These are phyloP conservation scores for Lactarius hatsudake DNA, from an alignment of 768 basidiomycete species.

Conservation along the genomic window DNA sequence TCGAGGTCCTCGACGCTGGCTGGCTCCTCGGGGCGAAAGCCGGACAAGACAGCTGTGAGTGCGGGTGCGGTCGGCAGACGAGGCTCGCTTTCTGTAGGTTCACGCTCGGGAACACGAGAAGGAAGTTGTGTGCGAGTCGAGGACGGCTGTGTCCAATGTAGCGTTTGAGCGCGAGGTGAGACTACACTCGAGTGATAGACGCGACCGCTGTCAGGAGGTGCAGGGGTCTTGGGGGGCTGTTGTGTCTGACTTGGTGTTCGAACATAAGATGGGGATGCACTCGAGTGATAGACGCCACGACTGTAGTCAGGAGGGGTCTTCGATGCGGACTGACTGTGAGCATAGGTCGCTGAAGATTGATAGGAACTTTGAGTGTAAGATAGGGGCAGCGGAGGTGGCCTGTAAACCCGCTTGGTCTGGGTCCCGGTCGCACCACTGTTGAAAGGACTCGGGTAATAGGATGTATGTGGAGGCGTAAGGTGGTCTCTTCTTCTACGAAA, in stretches of 20 bases:
- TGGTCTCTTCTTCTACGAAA: neutral
- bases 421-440: neutral
- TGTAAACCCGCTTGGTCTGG: neutral
- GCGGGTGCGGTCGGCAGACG: neutral
- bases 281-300: neutral
- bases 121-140: neutral
- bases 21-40: neutral
- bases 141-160: neutral
- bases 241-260: neutral
- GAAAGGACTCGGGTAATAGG: neutral
- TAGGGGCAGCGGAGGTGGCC: neutral
- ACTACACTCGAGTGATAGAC: neutral
- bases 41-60: neutral
- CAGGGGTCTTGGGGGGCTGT: neutral
- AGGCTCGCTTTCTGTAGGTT: neutral
- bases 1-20: neutral
- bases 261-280: neutral
- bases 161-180: neutral
- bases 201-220: neutral
- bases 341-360: neutral
- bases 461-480: too few species aligned
- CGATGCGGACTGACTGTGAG: neutral
- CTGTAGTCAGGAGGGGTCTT: neutral
- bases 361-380: neutral
- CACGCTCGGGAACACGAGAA: neutral